Percentiles rank a stretch among this genome's conserved stretches.
These are phyloP conservation scores for Stylonectria norvegica DNA, from an alignment of 2,329 filamentous ascomycete genomes.

Conservation along the genomic window DNA sequence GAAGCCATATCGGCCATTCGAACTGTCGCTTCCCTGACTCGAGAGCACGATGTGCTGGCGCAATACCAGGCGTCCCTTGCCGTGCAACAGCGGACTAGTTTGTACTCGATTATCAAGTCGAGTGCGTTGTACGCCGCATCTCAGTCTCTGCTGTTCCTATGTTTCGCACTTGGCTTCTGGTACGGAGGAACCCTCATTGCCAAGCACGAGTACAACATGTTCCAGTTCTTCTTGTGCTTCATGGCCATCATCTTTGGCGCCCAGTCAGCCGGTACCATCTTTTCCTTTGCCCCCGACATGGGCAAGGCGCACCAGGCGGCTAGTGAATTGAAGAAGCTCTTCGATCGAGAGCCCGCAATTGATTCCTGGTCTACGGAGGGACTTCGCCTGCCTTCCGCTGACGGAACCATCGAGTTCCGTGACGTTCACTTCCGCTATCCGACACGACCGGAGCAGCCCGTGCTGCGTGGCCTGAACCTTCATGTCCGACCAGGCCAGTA, in stretches of 20 bases:
- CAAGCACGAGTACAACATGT: conserved; percentile 66
- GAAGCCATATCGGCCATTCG: conserved; percentile 93
- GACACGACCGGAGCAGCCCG: conserved; percentile 85
- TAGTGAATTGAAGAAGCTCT: conserved; percentile 73
- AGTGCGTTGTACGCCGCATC: conserved; percentile 78
- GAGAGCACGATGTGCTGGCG: conserved; percentile 74
- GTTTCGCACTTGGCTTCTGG: conserved; percentile 88
- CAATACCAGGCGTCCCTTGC: conserved; percentile 68
- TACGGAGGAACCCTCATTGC: conserved; percentile 78
- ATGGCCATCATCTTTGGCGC: conserved; percentile 84
- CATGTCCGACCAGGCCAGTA: conserved; percentile 74
- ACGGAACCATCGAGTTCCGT: conserved; percentile 82
- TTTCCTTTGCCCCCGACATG: conserved; percentile 89
- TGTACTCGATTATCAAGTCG: conserved; percentile 72
- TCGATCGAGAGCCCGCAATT: conserved; percentile 77
- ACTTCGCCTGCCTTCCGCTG: conserved; percentile 56
- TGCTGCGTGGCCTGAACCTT: conserved; percentile 79
- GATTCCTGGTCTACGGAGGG: conserved; percentile 77
- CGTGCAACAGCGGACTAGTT: conserved; percentile 61
- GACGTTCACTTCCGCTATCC: conserved; percentile 95
- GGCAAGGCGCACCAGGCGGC: conserved; percentile 87
- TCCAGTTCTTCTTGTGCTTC: conserved; percentile 92
- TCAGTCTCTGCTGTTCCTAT: conserved; percentile 79
- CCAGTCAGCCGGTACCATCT: conserved; percentile 85
- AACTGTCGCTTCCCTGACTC: conserved; percentile 85